phyloP scores from a whole-genome alignment of 2,329 filamentous ascomycete genomes.

The Colletotrichum sp. region DNA sequence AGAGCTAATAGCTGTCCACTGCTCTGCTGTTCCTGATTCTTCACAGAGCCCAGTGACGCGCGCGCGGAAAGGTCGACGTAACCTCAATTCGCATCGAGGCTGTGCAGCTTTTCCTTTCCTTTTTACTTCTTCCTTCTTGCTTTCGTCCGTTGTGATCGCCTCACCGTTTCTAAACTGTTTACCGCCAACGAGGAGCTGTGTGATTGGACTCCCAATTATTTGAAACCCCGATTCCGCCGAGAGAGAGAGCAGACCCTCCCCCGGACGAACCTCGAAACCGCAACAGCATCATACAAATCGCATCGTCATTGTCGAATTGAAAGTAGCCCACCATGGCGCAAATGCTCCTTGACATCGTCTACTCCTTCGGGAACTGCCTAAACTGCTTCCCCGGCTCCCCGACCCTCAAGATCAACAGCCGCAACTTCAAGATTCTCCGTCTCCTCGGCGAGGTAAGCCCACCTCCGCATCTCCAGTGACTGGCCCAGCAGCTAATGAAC shows the following conservation, averaged over 20 bases:
- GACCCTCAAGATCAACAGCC: slow-evolving; percentile 91
- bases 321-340: slow-evolving; percentile 68
- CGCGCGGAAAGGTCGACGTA: neutral
- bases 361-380: slow-evolving; percentile 92
- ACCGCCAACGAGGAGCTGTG: neutral
- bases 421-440: slow-evolving; percentile 94
- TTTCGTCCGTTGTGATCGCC: neutral
- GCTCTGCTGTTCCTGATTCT: slow-evolving; percentile 8
- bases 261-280: neutral
- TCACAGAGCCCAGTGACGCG: neutral
- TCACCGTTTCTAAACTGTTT: neutral
- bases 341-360: slow-evolving; percentile 86
- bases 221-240: neutral
- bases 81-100: neutral
- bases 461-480: neutral
- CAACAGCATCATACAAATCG: neutral
- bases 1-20: slow-evolving; percentile 11
- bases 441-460: slow-evolving; percentile 82
- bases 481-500: neutral
- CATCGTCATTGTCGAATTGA: neutral
- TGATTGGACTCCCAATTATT: neutral
- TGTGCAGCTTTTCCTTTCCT: neutral
- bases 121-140: neutral
- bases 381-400: slow-evolving; percentile 95
- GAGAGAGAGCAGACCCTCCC: neutral